Base-by-base conservation (phyloP, 176 grass and related monocot species). In the Eleusine coracana region DNA sequence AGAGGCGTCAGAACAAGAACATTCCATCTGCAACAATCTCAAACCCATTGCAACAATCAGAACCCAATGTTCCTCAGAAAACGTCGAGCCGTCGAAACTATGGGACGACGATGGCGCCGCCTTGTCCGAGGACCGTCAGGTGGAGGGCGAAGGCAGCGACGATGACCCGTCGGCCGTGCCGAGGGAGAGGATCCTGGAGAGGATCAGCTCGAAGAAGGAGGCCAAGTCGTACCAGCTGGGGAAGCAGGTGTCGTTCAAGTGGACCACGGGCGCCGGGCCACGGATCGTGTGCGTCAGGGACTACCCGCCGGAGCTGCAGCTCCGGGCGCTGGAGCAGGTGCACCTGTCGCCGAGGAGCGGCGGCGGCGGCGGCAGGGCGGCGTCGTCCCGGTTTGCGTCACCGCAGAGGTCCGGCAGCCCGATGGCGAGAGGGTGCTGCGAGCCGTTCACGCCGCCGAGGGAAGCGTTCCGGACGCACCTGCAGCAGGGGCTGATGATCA, bases 201-300 rank as follows among this genome's bases (percentile, higher is more conserved):
- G 92, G 84, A 89, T 88, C 38, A 92, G 90, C 89, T 94, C 93
- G 18, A 96, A 85, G 93, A 90, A 96, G 70, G 83, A 79, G 70
- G 71, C 88, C 34, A 89, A 89, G 61, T 92, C 92, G 1, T 97
- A 91, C 79, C 84, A 93, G 80, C 72, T 97, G 23, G 92, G 95
- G 50, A 93, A 91, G 86, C 90, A 94, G 66, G 77, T 89, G 64
- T 94, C 95, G 4, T 90, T 90, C 84, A 97, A 92, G 82, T 94
- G 92, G 95, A 92, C 90, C n/a, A 97, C 95, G 21, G 92, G 95
- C 44, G 95, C 90, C 5, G 95, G 95, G 1, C 95, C 95, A n/a
- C 86, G 95, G 48, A 97, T 97, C 68, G 86, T 91, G 51, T 97
- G 92, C 71, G 95, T 97, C 50, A 89, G 92, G 84, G 95, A 97